A percentile compares a stretch with the other conserved stretches of the same genome.
These are phyloP conservation scores for Aspergillus indologenus DNA, from an alignment of 495 filamentous ascomycete genomes.

Conservation along the genomic window DNA sequence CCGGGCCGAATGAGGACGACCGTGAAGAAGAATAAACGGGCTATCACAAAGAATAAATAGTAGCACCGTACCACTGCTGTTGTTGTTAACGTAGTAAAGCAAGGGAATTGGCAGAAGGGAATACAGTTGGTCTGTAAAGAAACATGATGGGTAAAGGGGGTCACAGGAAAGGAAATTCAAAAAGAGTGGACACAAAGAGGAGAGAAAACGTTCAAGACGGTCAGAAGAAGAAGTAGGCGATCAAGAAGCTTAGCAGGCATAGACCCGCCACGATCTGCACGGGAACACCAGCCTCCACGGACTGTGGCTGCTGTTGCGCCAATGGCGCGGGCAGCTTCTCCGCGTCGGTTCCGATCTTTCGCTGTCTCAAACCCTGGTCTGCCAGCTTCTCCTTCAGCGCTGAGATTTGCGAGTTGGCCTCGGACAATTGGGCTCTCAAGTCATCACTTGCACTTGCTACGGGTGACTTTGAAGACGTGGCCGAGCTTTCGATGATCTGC, in stretches of 20 bases:
- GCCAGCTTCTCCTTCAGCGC: conserved; percentile 65
- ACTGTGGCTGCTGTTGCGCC: conserved; percentile 47
- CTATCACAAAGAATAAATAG: conserved; percentile 13
- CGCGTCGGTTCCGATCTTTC: conserved; percentile 49
- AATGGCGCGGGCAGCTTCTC: conserved; percentile 38
- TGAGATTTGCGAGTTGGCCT: conserved; percentile 72
- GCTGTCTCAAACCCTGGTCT: conserved; percentile 69
- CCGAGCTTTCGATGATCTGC: conserved; percentile 23
- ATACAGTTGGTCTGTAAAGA: conserved; percentile 23
- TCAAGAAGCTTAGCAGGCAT: conserved; percentile 84
- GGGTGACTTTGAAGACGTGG: conserved; percentile 33
- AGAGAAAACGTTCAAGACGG: conserved; percentile 21
- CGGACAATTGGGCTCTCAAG: conserved; percentile 65
- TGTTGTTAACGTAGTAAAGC: conserved; percentile 19
- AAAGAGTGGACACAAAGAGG: conserved; percentile 22
- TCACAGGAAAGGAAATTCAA: conserved; percentile 15
- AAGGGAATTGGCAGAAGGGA: conserved; percentile 26
- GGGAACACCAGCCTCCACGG: conserved; percentile 70
- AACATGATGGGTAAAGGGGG: conserved; percentile 7
- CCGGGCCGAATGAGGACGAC: neutral
- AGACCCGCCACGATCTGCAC: conserved; percentile 78
- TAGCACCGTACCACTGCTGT: conserved; percentile 21
- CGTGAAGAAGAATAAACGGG: conserved; percentile 10
- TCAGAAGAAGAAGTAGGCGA: conserved; percentile 92
- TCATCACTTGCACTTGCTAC: conserved; percentile 57